A percentile compares a stretch with the other conserved stretches of the same genome.
Evolutionary conservation across 2,329 filamentous ascomycete species (phyloP).

Genomic region (Alternaria tenuissima): DNA sequence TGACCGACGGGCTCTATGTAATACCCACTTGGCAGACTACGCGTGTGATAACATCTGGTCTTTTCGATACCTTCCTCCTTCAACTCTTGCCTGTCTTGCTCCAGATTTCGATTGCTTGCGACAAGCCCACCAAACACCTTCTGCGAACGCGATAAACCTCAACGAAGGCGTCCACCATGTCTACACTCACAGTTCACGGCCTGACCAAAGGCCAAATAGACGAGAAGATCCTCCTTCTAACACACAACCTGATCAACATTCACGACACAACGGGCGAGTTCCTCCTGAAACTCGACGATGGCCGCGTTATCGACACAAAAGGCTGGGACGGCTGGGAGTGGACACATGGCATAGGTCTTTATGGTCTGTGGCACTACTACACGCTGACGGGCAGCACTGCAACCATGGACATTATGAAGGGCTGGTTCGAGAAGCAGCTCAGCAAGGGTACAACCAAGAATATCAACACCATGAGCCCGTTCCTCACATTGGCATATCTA

Average conservation of each 20-base stretch:
- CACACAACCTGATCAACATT: constrained; percentile 79
- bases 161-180: constrained; percentile 34
- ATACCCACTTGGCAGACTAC: constrained; percentile 10
- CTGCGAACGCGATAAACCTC: not conserved
- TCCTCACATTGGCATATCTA: constrained; percentile 78
- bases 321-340: constrained; percentile 86
- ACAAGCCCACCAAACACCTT: not conserved
- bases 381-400: constrained; percentile 70
- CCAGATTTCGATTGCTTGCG: not conserved
- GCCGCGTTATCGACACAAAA: constrained; percentile 82
- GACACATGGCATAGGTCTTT: constrained; percentile 82
- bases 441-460: constrained; percentile 80
- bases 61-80: not conserved
- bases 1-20: constrained; percentile 7
- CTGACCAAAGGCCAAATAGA: constrained; percentile 57
- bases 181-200: constrained; percentile 53
- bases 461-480: constrained; percentile 84
- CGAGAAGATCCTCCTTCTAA: constrained; percentile 70
- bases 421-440: constrained; percentile 76
- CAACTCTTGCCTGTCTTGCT: not conserved
- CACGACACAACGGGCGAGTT: constrained; percentile 78
- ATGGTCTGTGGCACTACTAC: constrained; percentile 85
- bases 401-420: constrained; percentile 71
- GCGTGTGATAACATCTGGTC: constrained; percentile 5
- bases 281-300: constrained; percentile 73